A percentile compares a stretch with the other conserved stretches of the same genome.
These are phyloP conservation scores for Stygiomarasmius scandens DNA, from an alignment of 1,284 basidiomycete genomes.

Conservation along the genomic window DNA sequence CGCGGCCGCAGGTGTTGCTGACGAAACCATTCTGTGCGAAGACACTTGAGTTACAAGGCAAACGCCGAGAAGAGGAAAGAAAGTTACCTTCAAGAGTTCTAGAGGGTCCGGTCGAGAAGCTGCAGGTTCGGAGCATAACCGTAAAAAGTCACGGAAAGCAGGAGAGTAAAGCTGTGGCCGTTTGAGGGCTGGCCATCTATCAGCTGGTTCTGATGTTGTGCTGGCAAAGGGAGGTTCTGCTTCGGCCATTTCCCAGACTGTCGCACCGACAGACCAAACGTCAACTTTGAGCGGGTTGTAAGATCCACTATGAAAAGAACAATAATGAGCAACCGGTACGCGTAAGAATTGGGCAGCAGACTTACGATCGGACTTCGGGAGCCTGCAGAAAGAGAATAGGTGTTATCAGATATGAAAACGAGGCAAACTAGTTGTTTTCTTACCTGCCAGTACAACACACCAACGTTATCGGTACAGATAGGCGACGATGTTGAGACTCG, in stretches of 20 bases:
- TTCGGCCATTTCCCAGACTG: constrained; percentile 79
- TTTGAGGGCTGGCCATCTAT: constrained; percentile 65
- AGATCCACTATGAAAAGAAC: constrained; percentile 48
- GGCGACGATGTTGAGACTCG: constrained; percentile 52
- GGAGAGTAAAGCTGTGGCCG: constrained; percentile 65
- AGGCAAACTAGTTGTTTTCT: constrained; percentile 19
- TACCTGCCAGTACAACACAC: constrained; percentile 79
- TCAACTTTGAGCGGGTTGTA: constrained; percentile 78
- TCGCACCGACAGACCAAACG: constrained; percentile 80
- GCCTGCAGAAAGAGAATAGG: constrained; percentile 35
- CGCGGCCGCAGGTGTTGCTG: constrained; percentile 66
- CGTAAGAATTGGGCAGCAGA: constrained; percentile 3
- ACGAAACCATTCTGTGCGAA: constrained; percentile 58
- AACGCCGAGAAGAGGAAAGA: constrained; percentile 4
- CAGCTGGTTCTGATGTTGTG: constrained; percentile 47
- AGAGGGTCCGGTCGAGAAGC: constrained; percentile 56
- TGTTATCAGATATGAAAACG: constrained; percentile 11
- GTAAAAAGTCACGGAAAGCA: constrained; percentile 74
- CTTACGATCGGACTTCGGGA: constrained; percentile 68
- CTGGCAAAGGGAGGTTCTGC: constrained; percentile 72
- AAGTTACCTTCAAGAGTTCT: constrained; percentile 59
- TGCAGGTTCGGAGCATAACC: constrained; percentile 64
- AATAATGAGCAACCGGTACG: constrained; percentile 3
- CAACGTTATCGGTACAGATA: constrained; percentile 56
- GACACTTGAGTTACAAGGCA: too few relatives aligned